Evolutionary conservation across 805 yeast species (phyloP), one percentile per base, ranked within the genome.

Genomic region (Lipomyces starkeyi): DNA sequence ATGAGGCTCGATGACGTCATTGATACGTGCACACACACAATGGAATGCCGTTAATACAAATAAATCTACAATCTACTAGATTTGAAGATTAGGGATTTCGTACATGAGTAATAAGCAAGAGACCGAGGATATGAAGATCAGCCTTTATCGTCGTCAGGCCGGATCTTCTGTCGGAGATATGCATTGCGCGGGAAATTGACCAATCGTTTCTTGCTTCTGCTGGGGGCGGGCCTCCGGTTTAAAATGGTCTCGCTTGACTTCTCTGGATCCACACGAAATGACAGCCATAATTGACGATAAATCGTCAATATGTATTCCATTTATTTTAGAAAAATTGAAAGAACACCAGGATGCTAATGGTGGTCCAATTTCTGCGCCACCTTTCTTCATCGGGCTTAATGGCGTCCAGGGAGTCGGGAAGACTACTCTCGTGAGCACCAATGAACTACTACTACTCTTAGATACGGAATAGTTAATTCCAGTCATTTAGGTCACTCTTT

Each of bases 381-480:
- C 74, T 17, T 66, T 71, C 55, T 62, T 72, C 40, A 63, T 72
- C 27, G 74, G 74, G 11, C 34, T 72, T 17, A 65, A 64, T n/a
- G 74, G 74, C 5, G 61, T 73, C 11, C 74, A 72, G 35, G 74
- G 74, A 22, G 63, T 66, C 8, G 74, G 74, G 20, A 72, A 72
- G 67, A 69, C 73, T 13, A 71, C 74, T 2, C 56, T 71, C 49
- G 69, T 66, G 34, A 29, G 64, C 25, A 20, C 14, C 49, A 17
- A 43, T 43, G 3, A 17, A 43, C 17, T 0, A 43, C 20, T 43
- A n/a, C 49, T 17, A 1, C 20, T n/a, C 4, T 43, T 43, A 17
- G 49, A 43, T 1, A 5, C 8, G 1, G 49, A 17, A 43, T 3
- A 43, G 34, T 47, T 59, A 25, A 27, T 59, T 56, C 55, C 14